Percentiles rank a stretch among this genome's conserved stretches.
Conservation (phyloP, 306 rosid genomes). For the Prunus salicina region DNA sequence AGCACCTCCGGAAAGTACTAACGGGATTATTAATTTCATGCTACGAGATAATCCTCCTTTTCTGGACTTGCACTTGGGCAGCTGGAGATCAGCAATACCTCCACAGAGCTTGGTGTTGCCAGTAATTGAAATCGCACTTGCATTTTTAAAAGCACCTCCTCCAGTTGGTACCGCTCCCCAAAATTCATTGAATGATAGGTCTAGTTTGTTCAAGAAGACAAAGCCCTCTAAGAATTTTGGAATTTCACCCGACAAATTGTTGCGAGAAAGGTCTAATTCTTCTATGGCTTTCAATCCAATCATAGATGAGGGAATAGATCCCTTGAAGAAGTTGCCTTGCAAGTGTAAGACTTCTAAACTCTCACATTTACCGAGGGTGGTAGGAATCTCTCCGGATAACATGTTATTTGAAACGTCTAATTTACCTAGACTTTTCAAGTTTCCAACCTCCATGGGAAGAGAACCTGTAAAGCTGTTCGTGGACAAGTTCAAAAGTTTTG, state of each 20-base stretch:
- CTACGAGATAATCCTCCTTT: no score
- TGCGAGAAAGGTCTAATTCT: background rate
- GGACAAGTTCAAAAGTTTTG: background rate
- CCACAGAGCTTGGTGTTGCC: background rate
- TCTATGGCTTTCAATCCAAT: background rate
- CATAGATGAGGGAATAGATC: background rate
- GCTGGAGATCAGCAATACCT: no score
- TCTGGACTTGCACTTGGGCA: no score
- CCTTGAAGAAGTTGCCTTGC: background rate
- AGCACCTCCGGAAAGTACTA: no score
- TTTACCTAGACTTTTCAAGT: background rate
- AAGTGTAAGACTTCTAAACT: background rate
- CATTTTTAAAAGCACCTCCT: background rate
- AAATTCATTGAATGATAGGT: background rate
- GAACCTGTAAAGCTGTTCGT: background rate
- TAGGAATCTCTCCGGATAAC: background rate
- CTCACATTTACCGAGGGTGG: background rate
- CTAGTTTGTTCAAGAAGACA: background rate
- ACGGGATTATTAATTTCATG: no score
- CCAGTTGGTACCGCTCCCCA: background rate
- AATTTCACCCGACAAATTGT: background rate
- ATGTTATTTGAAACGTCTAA: background rate
- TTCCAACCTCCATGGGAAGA: background rate
- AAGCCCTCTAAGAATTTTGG: background rate
- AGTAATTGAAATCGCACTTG: background rate